Evolutionary conservation across 2,329 filamentous ascomycete genomes (phyloP).

Genomic region (Dactylellina drechsleri): DNA sequence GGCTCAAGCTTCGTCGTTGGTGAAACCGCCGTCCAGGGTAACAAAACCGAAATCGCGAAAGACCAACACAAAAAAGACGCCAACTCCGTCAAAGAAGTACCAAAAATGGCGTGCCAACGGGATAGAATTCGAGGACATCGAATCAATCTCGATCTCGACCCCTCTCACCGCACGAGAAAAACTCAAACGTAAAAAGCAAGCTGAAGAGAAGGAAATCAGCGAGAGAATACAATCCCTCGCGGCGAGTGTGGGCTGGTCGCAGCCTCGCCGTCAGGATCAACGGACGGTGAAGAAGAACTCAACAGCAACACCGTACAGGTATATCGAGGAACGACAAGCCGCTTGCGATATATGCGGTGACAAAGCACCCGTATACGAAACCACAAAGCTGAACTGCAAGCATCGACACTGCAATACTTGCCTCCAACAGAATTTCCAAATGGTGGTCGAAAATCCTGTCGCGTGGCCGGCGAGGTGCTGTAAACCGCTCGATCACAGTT

Average conservation of each 20-base stretch:
- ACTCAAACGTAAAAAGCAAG: conserved; percentile 23
- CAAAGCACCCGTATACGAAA: conserved; percentile 24
- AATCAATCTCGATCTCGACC: neutral
- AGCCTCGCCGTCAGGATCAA: conserved; percentile 30
- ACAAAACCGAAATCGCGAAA: conserved; percentile 17
- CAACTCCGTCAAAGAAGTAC: conserved; percentile 3
- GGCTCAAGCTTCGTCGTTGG: neutral
- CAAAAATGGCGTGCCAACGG: conserved; percentile 24
- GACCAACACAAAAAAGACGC: conserved; percentile 27
- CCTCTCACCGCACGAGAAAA: conserved; percentile 10
- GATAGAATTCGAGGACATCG: conserved; percentile 22
- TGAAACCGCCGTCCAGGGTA: too few relatives aligned
- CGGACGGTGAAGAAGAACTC: conserved; percentile 42
- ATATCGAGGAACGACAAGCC: conserved; percentile 37
- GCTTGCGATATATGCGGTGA: conserved; percentile 44
- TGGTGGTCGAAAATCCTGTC: conserved; percentile 39
- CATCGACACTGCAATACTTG: conserved; percentile 43
- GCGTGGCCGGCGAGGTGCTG: conserved; percentile 50
- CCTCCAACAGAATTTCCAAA: conserved; percentile 39
- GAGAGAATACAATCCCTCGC: conserved; percentile 37
- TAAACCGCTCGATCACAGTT: conserved; percentile 21
- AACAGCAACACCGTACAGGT: conserved; percentile 38
- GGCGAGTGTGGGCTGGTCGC: conserved; percentile 42
- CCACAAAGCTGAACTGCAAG: conserved; percentile 29
- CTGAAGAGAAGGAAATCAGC: conserved; percentile 38